These are phyloP conservation scores for Aphanomyces astaci DNA, from an alignment of 352 stramenopile species.

Conservation along the genomic window DNA sequence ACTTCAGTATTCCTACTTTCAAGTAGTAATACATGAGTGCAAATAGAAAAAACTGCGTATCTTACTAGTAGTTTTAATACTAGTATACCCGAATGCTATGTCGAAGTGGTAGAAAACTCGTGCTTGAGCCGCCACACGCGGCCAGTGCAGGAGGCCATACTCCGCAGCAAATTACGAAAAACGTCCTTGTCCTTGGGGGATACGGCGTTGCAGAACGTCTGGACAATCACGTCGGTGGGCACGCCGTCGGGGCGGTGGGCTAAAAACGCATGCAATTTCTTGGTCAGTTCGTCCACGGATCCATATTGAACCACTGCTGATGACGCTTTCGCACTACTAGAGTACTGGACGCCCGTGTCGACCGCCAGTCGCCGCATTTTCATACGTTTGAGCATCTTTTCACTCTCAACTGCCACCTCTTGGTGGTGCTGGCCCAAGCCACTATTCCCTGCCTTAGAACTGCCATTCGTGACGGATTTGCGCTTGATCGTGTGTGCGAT, in stretches of 20 bases:
- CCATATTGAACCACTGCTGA: slow-evolving; percentile 27
- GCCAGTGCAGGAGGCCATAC: slow-evolving; percentile 64
- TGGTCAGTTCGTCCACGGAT: slow-evolving; percentile 48
- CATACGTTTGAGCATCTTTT: slow-evolving; percentile 65
- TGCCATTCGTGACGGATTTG: neutral
- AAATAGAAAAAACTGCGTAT: no score
- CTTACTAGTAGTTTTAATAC: no score
- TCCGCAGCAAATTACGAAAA: slow-evolving; percentile 75
- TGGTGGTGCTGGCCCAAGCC: neutral
- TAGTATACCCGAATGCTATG: neutral
- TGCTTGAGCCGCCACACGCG: slow-evolving; percentile 67
- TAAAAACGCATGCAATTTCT: slow-evolving; percentile 81
- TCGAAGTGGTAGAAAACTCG: slow-evolving; percentile 29
- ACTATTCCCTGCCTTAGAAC: no score
- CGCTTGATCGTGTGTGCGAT: slow-evolving; percentile 27
- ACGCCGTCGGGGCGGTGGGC: slow-evolving; percentile 37
- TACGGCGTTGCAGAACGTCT: slow-evolving; percentile 77
- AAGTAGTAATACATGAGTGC: no score
- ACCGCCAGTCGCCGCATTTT: slow-evolving; percentile 40
- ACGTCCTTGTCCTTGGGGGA: slow-evolving; percentile 83
- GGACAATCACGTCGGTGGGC: slow-evolving; percentile 85
- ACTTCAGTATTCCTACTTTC: no score
- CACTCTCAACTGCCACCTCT: slow-evolving; percentile 38
- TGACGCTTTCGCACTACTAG: neutral
- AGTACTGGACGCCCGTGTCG: neutral